Evolutionary conservation across 441 rosid species (phyloP), one percentile per base, ranked within the genome.

Genomic region (Arabidopsis hybrid): DNA sequence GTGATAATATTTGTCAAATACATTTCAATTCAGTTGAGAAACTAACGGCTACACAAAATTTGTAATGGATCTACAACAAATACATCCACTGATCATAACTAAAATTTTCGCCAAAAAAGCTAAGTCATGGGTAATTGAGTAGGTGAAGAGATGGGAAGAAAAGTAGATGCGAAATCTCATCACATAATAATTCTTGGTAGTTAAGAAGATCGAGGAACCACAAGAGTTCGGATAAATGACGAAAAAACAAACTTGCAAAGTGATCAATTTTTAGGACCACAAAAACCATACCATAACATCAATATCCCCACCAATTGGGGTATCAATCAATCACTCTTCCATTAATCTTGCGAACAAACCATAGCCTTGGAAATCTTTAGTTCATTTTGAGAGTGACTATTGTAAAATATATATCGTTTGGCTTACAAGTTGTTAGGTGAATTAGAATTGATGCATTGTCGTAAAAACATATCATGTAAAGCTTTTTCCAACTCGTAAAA

Each of bases 201-300:
- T 59, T 74, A n/a, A 74, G 67, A 67, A 14, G 59, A 65, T 65
- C 35, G 38, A 56, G 13, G 64, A 73, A 67, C 72, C 77, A 73
- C 72, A 73, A 73, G 55, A 31, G 17, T 65, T 65, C 2, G 43
- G 73, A 67, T 67, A 66, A 59, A 39, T 43, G 60, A 60, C 21
- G 60, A 40, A 60, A 46, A 7, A 42, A 42, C 26, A 65, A 71
- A 31, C 32, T 17, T 74, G 31, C 46, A 50, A 35, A 59, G 62
- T 59, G 72, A 40, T 67, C 40, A 74, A 74, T 74, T 74, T 46
- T 40, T 7, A 74, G 78, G 78, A 74, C 78, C 78, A 74, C 78
- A 74, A 18, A 74, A 51, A 67, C 73, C 78, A 67, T 74, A 58
- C 51, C 73, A 42, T 51, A 59, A 51, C 56, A 67, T 66, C 73